Conservation (phyloP, 2,329 filamentous ascomycete species). For the Penicillium sp. region DNA sequence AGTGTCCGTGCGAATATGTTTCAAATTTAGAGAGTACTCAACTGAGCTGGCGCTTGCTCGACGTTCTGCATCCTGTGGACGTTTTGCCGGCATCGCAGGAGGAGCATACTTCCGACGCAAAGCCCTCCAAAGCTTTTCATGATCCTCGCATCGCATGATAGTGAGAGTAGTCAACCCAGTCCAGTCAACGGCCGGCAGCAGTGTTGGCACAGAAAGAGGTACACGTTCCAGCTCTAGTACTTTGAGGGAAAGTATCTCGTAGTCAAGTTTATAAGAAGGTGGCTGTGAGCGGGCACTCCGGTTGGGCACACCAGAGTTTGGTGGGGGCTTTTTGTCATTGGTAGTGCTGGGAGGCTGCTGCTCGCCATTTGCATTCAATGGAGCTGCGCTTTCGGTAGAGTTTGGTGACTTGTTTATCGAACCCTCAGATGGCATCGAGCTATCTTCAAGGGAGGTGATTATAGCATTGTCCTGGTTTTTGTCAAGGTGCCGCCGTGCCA, state of each 20-base stretch:
- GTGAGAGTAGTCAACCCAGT: conserved; percentile 61
- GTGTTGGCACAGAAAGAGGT: conserved; percentile 61
- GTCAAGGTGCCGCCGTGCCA: conserved; percentile 13
- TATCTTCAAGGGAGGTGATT: not conserved
- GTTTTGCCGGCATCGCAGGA: conserved; percentile 9
- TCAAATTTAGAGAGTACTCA: conserved; percentile 59
- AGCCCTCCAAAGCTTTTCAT: conserved; percentile 67
- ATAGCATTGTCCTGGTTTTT: conserved; percentile 3
- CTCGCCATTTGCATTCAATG: not conserved
- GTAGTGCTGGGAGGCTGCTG: not conserved
- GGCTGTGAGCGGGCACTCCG: conserved; percentile 2
- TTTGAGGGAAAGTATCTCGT: conserved; percentile 53
- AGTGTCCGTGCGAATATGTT: conserved; percentile 65
- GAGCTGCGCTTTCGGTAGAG: not conserved
- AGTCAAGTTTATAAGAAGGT: conserved; percentile 15
- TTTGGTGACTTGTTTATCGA: not conserved
- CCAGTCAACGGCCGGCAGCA: conserved; percentile 67
- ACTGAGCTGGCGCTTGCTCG: conserved; percentile 1
- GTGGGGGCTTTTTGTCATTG: not conserved
- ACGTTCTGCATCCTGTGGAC: conserved; percentile 4
- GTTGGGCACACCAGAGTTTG: not conserved
- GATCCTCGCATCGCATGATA: conserved; percentile 62
- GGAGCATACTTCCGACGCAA: conserved; percentile 56
- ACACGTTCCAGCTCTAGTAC: conserved; percentile 67
- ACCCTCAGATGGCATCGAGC: not conserved